These are phyloP conservation scores for Leccinum arenicola DNA, from an alignment of 768 basidiomycete species.

Conservation along the genomic window DNA sequence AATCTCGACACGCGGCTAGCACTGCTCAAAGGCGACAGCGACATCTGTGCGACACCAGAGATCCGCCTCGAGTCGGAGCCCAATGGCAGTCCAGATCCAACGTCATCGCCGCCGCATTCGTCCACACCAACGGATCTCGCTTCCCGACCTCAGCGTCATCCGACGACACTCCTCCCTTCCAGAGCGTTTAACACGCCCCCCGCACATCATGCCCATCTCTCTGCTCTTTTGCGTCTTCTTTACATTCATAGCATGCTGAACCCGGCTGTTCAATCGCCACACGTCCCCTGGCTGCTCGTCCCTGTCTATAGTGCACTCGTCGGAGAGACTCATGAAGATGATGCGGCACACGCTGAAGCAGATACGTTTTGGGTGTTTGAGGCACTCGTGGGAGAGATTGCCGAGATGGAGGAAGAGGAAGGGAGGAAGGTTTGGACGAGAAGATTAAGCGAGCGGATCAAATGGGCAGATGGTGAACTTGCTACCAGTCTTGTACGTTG, in stretches of 20 bases:
- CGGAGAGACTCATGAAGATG: constrained; percentile 59
- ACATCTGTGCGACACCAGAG: constrained; percentile 34
- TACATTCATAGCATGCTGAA: constrained; percentile 72
- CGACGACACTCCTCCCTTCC: constrained; percentile 47
- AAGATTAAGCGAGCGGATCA: constrained; percentile 56
- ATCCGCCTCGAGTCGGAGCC: constrained; percentile 37
- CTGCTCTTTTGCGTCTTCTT: constrained; percentile 64
- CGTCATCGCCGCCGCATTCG: constrained; percentile 20
- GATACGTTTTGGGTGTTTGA: constrained; percentile 85
- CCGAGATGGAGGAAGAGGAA: constrained; percentile 70
- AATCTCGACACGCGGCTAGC: constrained; percentile 55
- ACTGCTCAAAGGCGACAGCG: constrained; percentile 36
- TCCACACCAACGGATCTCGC: constrained; percentile 34
- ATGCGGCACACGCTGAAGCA: constrained; percentile 67
- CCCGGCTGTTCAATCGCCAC: constrained; percentile 65
- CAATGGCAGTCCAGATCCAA: constrained; percentile 4
- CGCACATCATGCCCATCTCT: constrained; percentile 57
- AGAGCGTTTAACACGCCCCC: constrained; percentile 42
- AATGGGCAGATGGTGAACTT: constrained; percentile 64
- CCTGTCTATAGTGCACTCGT: constrained; percentile 62
- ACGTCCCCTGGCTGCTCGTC: constrained; percentile 66
- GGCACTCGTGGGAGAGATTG: constrained; percentile 66
- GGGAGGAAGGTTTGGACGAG: constrained; percentile 60
- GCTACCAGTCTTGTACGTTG: constrained; percentile 51
- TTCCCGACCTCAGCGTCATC: constrained; percentile 26